A percentile compares a stretch with the other conserved stretches of the same genome.
Evolutionary conservation across 306 rosid species (phyloP).

Genomic region (Styphnolobium japonicum): DNA sequence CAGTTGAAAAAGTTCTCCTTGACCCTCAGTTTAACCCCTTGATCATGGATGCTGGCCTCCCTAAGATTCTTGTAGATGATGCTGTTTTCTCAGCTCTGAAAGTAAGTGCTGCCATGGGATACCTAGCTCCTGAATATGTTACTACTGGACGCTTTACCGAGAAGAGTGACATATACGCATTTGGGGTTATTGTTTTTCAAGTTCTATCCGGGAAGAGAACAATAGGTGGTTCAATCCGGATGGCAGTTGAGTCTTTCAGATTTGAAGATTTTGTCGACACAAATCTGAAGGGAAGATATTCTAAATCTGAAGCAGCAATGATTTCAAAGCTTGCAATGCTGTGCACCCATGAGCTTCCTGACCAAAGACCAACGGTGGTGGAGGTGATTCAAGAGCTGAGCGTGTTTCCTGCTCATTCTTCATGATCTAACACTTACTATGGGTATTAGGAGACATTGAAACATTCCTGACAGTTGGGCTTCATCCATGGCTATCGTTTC

Average conservation of each 20-base stretch:
- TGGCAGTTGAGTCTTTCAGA: conserved; percentile 44
- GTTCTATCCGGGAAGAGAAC: conserved; percentile 58
- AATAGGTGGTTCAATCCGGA: conserved; percentile 45
- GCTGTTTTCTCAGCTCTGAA: conserved; percentile 76
- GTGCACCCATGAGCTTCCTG: conserved; percentile 68
- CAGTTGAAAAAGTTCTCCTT: conserved; percentile 66
- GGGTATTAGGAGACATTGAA: conserved; percentile 7
- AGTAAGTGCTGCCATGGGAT: conserved; percentile 93
- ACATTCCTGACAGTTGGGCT: not conserved
- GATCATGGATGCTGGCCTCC: conserved; percentile 73
- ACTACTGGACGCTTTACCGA: conserved; percentile 82
- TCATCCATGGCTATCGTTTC: not conserved
- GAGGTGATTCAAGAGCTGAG: conserved; percentile 52
- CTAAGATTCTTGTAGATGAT: conserved; percentile 87
- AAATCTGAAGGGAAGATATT: conserved; percentile 52
- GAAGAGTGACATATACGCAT: conserved; percentile 83
- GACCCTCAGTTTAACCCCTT: conserved; percentile 63
- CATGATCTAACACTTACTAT: conserved; percentile 3
- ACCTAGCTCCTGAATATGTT: conserved; percentile 85
- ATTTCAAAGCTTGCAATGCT: conserved; percentile 55
- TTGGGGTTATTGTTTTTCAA: conserved; percentile 79
- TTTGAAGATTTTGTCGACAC: conserved; percentile 60
- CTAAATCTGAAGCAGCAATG: conserved; percentile 60
- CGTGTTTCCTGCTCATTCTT: conserved; percentile 24
- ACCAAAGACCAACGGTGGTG: conserved; percentile 58